These are phyloP conservation scores for Sesbania bispinosa DNA, from an alignment of 306 rosid genomes.

Conservation along the genomic window DNA sequence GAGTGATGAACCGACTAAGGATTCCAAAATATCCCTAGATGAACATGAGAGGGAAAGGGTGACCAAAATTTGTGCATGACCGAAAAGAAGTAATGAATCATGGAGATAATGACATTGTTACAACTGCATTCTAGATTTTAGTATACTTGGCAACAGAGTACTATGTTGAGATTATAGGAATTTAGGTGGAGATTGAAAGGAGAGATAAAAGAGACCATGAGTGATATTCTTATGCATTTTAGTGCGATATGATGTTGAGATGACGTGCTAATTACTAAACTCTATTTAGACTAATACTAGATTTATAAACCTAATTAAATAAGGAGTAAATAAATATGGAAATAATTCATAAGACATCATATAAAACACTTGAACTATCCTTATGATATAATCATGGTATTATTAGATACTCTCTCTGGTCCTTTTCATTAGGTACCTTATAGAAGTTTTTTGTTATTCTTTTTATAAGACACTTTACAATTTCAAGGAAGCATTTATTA, in stretches of 20 bases:
- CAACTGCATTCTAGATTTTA: no score
- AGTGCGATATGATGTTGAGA: background rate
- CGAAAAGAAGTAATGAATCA: background rate
- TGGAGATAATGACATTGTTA: no score
- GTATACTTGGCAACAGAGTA: no score
- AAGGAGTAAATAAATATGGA: background rate
- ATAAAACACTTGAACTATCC: background rate
- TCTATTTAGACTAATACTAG: background rate
- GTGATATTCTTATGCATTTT: background rate
- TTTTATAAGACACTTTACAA: no score
- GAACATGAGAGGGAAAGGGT: background rate
- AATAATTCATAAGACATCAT: background rate
- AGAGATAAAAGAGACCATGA: background rate
- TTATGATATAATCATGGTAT: background rate
- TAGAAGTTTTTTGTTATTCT: no score
- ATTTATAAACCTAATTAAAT: background rate
- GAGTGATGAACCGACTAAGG: background rate
- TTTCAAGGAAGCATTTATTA: no score
- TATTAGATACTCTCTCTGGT: no score
- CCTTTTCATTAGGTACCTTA: no score
- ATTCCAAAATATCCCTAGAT: background rate
- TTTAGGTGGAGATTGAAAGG: background rate
- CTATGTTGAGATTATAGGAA: background rate
- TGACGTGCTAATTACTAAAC: background rate
- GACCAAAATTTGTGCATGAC: background rate